Evolutionary conservation across 2,329 filamentous ascomycete genomes (phyloP), one percentile per base, ranked within the genome.

Genomic region (Pseudogymnoascus sp.): DNA sequence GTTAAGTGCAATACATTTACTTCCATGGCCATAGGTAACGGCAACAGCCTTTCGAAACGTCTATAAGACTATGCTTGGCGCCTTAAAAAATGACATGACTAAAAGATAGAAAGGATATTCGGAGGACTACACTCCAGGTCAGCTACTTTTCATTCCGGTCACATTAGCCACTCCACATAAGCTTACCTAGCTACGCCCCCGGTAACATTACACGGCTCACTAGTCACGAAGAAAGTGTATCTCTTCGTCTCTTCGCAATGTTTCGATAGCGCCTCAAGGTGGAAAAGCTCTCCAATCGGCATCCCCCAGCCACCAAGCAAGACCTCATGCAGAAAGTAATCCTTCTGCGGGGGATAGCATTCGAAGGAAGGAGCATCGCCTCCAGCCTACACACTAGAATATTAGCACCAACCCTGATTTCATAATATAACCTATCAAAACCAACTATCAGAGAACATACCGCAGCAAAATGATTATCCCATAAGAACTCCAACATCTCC

Each of bases 151-250:
- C 33, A 12, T 37, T 14, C 12, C 5, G 33, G 5, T 49, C 41
- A 49, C 41, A 25, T 49, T 18, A 21, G 41, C 41, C 8, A 11
- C 16, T 49, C 41, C 41, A 18, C n/a, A 21, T 49, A 49, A 18
- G 23, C 41, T 49, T 49, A 49, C 41, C 52, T 59, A 59, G 59
- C 28, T 21, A 60, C 37, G 4, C 59, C 59, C 9, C 59, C 59
- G 7, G 59, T 71, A 16, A 69, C 76, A 61, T 81, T 80, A 41
- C 81, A 69, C 1, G 78, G 78, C 40, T 75, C 71, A 25, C 76
- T 79, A 1, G 75, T 74, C 28, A 83, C 70, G 63, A 83, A 82
- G 62, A 83, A 83, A 0, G 71, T 73, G 77, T 77, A 81, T n/a
- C 78, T 70, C 11, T 74, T 69, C 18, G 71, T 69, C 31, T 72